A percentile compares a stretch with the other conserved stretches of the same genome.
Conservation (phyloP, 768 basidiomycete genomes). For the Lactarius hengduanensis region DNA sequence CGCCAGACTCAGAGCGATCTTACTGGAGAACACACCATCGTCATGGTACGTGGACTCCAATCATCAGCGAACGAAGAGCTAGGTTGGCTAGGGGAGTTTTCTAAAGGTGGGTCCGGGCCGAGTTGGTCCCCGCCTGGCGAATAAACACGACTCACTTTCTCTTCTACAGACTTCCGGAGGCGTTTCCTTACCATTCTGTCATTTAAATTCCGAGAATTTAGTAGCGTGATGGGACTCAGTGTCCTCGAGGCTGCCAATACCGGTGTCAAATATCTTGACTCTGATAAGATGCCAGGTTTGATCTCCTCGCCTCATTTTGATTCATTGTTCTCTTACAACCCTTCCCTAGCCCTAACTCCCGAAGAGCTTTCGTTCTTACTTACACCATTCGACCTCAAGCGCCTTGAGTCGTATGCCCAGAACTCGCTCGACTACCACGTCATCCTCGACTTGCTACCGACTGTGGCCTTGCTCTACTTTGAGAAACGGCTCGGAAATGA, state of each 20-base stretch:
- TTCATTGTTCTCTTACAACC: slow-evolving; percentile 31
- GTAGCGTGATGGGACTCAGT: slow-evolving; percentile 81
- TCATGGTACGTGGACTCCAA: slow-evolving; percentile 88
- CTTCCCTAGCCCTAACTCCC: slow-evolving; percentile 46
- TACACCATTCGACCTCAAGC: slow-evolving; percentile 93
- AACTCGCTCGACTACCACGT: slow-evolving; percentile 97
- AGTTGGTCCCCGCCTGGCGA: background rate
- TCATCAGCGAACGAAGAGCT: slow-evolving; percentile 60
- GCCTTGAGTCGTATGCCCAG: slow-evolving; percentile 93
- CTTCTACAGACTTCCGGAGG: slow-evolving; percentile 75
- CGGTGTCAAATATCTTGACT: slow-evolving; percentile 51
- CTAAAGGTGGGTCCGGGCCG: slow-evolving; percentile 55
- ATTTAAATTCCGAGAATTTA: slow-evolving; percentile 94
- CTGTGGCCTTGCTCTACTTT: slow-evolving; percentile 80
- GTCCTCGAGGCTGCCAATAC: slow-evolving; percentile 80
- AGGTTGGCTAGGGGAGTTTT: slow-evolving; percentile 87
- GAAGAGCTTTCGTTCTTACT: slow-evolving; percentile 61
- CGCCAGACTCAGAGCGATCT: slow-evolving; percentile 93
- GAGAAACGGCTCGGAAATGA: slow-evolving; percentile 65
- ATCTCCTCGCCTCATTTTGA: slow-evolving; percentile 8
- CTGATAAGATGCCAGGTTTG: slow-evolving; percentile 41
- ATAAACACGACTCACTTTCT: background rate
- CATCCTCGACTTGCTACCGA: slow-evolving; percentile 87
- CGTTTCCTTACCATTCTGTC: slow-evolving; percentile 88
- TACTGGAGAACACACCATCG: slow-evolving; percentile 94